Conservation (phyloP, 306 rosid species). For the Prunus salicina region DNA sequence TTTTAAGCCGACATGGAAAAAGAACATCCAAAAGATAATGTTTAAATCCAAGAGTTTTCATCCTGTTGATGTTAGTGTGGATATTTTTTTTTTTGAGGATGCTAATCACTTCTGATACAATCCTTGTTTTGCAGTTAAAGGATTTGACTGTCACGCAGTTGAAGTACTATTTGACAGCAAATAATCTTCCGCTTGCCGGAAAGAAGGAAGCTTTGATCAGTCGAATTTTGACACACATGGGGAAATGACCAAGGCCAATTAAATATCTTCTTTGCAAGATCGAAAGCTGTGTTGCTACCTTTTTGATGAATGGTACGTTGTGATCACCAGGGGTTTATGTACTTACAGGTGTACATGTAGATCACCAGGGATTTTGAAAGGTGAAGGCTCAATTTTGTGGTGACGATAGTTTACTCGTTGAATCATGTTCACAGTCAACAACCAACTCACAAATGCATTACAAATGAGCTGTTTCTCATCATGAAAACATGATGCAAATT, state of each 20-base stretch:
- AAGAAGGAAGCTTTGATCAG: constrained; percentile 78
- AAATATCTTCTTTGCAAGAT: background rate
- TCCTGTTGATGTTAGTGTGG: background rate
- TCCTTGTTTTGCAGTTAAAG: constrained; percentile 68
- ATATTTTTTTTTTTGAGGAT: background rate
- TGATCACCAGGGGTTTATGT: background rate
- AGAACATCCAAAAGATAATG: background rate
- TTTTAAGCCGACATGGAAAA: background rate
- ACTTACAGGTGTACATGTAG: too few relatives aligned
- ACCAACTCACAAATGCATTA: too few relatives aligned
- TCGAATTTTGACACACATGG: constrained; percentile 81
- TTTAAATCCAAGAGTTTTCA: background rate
- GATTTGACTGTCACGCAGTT: constrained; percentile 74
- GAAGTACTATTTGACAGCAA: constrained; percentile 66
- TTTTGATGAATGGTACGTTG: background rate
- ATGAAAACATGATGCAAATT: background rate
- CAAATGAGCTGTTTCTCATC: too few relatives aligned
- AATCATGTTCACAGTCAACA: too few relatives aligned
- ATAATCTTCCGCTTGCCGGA: constrained; percentile 81
- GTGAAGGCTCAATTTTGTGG: background rate
- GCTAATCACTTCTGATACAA: background rate
- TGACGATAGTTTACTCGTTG: background rate
- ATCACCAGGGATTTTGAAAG: too few relatives aligned
- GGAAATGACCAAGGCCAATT: constrained; percentile 41
- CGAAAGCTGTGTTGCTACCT: background rate